Base-by-base conservation (phyloP, 139 green algal species). In the Parachlorella kessleri region DNA sequence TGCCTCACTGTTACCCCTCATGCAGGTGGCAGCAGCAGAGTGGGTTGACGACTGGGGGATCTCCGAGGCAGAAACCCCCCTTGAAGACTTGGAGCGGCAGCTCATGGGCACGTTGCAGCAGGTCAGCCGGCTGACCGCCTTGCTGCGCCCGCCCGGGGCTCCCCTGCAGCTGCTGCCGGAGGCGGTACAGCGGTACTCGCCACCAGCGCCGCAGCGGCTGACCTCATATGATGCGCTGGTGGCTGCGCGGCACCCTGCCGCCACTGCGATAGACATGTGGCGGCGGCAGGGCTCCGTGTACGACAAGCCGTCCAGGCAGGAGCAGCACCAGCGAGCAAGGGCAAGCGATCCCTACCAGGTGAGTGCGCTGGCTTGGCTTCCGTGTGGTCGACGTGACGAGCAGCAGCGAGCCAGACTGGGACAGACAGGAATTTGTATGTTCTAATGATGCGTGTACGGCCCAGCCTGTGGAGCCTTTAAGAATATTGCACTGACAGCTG, bases 191-290 rank as follows among this genome's bases (percentile, higher is more conserved):
- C 39, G 39, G 71, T 84, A 84, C 39, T 26, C 38, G 14, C 69
- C 73, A 36, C 55, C 70, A 33, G 24, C 26, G 0, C 36, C 40
- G 7, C 21, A 39, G 24, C 55, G 39, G 30, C 72, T 71, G 59
- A 83, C 77, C 3, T 66, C 33, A n/a, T 84, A 84, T 28, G 78
- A 84, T 23, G 72, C 78, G 2, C 41, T 84, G 37, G 80, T 80
- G 39, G 53, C 10, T 4, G 48, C 78, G 18, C 38, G 55, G 7
- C 71, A 84, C 37, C 18, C 6, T 3, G 78, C 78, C 2, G 77
- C 76, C 24, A 54, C 37, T 33, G 38, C 28, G 33, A 73, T 73
- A 55, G 75, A 55, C 18, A 30, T 53, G 55, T 80, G 55, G 55
- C 8, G 55, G 41, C 41, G 55, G 18, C 48, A 69, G 30, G 54